Conservation (phyloP, 805 yeast genomes). For the Suhomyces tanzawaensis region DNA sequence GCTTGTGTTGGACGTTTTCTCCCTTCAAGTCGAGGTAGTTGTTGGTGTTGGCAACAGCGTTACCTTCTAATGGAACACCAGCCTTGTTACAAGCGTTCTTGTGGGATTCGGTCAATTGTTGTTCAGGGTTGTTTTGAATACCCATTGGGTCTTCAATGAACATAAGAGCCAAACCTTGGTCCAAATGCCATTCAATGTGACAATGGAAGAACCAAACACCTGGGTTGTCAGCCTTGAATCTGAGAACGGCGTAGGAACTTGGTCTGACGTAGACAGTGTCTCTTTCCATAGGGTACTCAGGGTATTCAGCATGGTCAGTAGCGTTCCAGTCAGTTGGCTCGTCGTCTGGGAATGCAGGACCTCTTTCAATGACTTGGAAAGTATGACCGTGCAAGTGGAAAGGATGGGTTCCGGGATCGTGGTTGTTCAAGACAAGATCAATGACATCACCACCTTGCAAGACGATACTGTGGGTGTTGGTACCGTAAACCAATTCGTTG, state of each 20-base stretch:
- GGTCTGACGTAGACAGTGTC: constrained; percentile 80
- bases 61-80: constrained; percentile 60
- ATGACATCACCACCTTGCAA: constrained; percentile 64
- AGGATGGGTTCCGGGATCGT: constrained; percentile 92
- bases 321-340: constrained; percentile 59
- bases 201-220: constrained; percentile 99
- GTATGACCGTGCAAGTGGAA: constrained; percentile 95
- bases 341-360: constrained; percentile 53
- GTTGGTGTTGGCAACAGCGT: constrained; percentile 81
- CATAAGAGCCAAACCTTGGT: constrained; percentile 84
- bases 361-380: constrained; percentile 81
- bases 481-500: constrained; percentile 63
- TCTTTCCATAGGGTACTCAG: constrained; percentile 78
- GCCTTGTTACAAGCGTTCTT: constrained; percentile 56
- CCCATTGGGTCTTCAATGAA: constrained; percentile 81
- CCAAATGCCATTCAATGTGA: constrained; percentile 97
- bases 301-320: constrained; percentile 43
- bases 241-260: constrained; percentile 78
- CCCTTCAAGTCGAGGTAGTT: constrained; percentile 69
- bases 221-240: constrained; percentile 92
- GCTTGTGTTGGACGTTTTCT: constrained; percentile 63
- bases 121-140: constrained; percentile 50
- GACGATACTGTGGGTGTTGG: constrained; percentile 74
- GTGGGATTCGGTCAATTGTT: constrained; percentile 62
- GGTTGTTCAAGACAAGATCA: constrained; percentile 80